Evolutionary conservation across 257 asterid species (phyloP).

Genomic region (Solanum phureja): DNA sequence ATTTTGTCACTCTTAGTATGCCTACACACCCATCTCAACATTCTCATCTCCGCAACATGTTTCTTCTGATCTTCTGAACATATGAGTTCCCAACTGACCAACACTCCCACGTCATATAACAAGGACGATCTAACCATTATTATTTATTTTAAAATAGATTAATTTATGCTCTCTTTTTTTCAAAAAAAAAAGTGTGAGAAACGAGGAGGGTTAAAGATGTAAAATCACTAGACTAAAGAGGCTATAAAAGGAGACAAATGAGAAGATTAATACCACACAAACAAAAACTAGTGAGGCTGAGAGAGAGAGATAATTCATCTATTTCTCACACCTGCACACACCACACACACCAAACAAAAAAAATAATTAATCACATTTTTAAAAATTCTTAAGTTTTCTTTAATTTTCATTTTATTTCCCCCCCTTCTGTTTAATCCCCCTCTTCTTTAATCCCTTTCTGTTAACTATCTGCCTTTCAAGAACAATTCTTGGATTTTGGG

Average conservation of each 20-base stretch:
- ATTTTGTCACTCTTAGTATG: not conserved
- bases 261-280: not conserved
- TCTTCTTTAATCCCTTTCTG: conserved; percentile 88
- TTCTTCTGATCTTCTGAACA: too few relatives aligned
- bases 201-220: conserved; percentile 17
- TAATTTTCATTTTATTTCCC: not conserved
- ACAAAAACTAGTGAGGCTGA: conserved; percentile 31
- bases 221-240: conserved; percentile 11
- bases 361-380: not conserved
- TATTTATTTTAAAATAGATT: too few relatives aligned
- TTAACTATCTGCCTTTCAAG: conserved; percentile 46
- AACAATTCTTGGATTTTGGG: conserved; percentile 8
- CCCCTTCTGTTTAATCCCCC: conserved; percentile 58
- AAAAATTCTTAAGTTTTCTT: not conserved
- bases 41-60: not conserved
- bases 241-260: conserved; percentile 30
- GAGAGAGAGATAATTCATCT: conserved; percentile 17
- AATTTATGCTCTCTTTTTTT: too few relatives aligned
- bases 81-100: not conserved
- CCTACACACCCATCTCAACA: not conserved
- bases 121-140: not conserved
- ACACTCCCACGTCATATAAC: not conserved
- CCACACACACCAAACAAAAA: not conserved
- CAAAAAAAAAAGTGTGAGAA: not conserved
- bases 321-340: conserved; percentile 53